A percentile compares a stretch with the other conserved stretches of the same genome.
Evolutionary conservation across 2,329 filamentous ascomycete genomes (phyloP).

Genomic region (Pseudodiploospora longispora): DNA sequence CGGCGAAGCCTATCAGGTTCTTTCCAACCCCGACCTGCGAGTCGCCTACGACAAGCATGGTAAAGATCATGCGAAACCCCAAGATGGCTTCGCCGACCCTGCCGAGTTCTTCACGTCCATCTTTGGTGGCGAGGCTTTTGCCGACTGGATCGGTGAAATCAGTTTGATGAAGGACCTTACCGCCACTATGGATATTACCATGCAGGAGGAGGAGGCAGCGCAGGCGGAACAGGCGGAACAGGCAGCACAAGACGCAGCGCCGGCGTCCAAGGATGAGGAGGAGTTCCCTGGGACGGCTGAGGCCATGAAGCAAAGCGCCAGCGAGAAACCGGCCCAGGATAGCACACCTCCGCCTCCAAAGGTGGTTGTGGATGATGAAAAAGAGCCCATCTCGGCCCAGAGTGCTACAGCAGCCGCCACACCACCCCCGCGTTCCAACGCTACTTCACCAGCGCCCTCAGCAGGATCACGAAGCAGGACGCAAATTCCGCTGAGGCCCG

Average conservation of each 20-base stretch:
- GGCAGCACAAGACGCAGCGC: conserved; percentile 38
- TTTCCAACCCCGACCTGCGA: conserved; percentile 79
- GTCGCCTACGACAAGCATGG: conserved; percentile 95
- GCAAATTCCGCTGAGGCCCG: conserved; percentile 68
- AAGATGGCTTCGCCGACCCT: conserved; percentile 89
- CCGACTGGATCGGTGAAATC: conserved; percentile 96
- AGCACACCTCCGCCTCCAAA: conserved; percentile 23
- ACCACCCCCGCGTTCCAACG: conserved; percentile 24
- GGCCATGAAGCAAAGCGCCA: conserved; percentile 47
- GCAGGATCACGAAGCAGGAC: conserved; percentile 34
- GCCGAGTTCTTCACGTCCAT: conserved; percentile 98
- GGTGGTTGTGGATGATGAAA: conserved; percentile 34
- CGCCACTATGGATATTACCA: conserved; percentile 96
- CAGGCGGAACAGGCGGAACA: conserved; percentile 40
- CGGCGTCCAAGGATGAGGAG: conserved; percentile 30
- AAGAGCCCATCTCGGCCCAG: conserved; percentile 13
- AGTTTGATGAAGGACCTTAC: conserved; percentile 98
- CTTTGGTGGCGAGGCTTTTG: conserved; percentile 92
- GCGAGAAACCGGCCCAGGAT: conserved; percentile 28
- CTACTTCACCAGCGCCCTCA: conserved; percentile 34
- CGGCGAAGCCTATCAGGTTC: conserved; percentile 66
- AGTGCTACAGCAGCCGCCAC: conserved; percentile 15
- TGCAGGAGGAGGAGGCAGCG: conserved; percentile 62
- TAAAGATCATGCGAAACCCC: conserved; percentile 87
- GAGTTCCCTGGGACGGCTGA: conserved; percentile 52